Evolutionary conservation across 768 basidiomycete genomes (phyloP).

Genomic region (Butyriboletus loyo): DNA sequence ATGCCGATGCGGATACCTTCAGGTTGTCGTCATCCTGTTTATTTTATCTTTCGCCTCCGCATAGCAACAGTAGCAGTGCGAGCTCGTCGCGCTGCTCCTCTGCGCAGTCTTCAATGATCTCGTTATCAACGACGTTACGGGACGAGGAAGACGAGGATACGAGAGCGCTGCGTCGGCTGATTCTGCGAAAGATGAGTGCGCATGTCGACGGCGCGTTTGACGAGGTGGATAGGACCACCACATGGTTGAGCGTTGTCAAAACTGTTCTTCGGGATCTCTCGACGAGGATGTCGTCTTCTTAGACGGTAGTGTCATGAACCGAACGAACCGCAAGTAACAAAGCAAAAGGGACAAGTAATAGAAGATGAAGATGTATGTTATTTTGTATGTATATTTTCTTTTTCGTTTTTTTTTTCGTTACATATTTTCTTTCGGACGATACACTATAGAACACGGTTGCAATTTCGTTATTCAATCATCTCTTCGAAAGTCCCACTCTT

Average conservation of each 20-base stretch:
- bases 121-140: constrained; percentile 47
- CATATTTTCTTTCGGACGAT: constrained; percentile 8
- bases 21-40: constrained; percentile 6
- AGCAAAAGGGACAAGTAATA: background rate
- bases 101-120: constrained; percentile 38
- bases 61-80: constrained; percentile 7
- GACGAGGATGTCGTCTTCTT: constrained; percentile 5
- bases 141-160: constrained; percentile 64
- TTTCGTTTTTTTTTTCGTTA: constrained; percentile 1
- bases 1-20: background rate
- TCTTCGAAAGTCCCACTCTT: background rate
- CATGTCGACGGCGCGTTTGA: constrained; percentile 54
- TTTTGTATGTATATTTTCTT: constrained; percentile 32
- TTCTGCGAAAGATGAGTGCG: constrained; percentile 64
- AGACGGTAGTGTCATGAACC: constrained; percentile 12
- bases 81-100: constrained; percentile 24
- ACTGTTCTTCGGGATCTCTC: constrained; percentile 60
- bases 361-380: constrained; percentile 26
- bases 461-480: constrained; percentile 6
- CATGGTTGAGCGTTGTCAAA: constrained; percentile 64
- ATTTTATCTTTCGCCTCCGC: constrained; percentile 23
- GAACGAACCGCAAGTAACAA: background rate
- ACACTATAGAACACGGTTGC: background rate
- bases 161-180: constrained; percentile 56
- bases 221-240: constrained; percentile 56